Evolutionary conservation across 2,329 filamentous ascomycete species (phyloP).

Genomic region (Penicillium sp.): DNA sequence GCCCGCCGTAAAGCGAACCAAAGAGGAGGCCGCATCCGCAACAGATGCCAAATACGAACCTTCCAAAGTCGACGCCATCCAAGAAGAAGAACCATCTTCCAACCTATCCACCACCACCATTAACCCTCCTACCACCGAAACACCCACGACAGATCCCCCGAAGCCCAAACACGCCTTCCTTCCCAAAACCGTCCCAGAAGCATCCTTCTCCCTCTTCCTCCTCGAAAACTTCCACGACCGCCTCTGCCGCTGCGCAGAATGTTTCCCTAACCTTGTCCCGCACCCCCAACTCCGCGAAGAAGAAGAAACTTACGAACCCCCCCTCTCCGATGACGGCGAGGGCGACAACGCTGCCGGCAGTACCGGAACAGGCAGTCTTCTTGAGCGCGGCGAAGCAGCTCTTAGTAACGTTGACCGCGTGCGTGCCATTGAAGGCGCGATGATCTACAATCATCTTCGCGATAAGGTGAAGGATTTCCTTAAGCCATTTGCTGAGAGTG

Average conservation of each 20-base stretch:
- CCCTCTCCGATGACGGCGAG: conserved; percentile 70
- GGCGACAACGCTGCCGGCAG: conserved; percentile 54
- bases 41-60: conserved; percentile 3
- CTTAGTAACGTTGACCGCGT: conserved; percentile 91
- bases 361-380: conserved; percentile 74
- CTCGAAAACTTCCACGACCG: conserved; percentile 75
- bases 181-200: conserved; percentile 56
- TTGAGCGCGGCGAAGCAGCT: conserved; percentile 90
- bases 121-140: not conserved
- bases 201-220: conserved; percentile 79
- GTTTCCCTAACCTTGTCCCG: conserved; percentile 71
- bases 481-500: conserved; percentile 89
- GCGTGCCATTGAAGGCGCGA: conserved; percentile 90
- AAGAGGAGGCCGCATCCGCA: conserved; percentile 39
- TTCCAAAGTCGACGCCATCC: conserved; percentile 9
- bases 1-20: conserved; percentile 52
- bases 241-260: conserved; percentile 80
- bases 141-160: conserved; percentile 12
- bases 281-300: conserved; percentile 87
- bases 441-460: conserved; percentile 96
- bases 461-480: conserved; percentile 96
- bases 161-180: conserved; percentile 65
- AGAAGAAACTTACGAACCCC: conserved; percentile 92
- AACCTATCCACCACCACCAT: conserved; percentile 10
- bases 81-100: conserved; percentile 7